Conservation (phyloP, 305 asterid species). For the Fraxinus albicans region DNA sequence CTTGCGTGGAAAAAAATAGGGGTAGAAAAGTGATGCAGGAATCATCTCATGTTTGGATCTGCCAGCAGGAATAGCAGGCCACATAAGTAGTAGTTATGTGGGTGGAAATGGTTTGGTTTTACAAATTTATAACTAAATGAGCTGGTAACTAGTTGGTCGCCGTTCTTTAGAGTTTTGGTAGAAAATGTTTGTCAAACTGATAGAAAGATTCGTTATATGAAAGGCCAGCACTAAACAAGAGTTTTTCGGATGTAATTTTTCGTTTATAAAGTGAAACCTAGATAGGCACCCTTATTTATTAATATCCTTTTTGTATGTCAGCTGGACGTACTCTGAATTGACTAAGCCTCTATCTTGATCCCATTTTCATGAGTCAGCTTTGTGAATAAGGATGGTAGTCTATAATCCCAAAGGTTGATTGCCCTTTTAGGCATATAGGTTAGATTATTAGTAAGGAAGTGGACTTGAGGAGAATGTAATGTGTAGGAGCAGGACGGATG, state of each 20-base stretch:
- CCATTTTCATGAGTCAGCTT: not conserved
- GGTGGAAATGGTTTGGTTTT: slow-evolving; percentile 13
- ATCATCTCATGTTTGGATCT: slow-evolving; percentile 6
- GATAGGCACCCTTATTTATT: slow-evolving; percentile 1
- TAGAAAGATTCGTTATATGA: not conserved
- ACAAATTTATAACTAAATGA: not conserved
- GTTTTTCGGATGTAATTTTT: not conserved
- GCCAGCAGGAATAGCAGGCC: slow-evolving; percentile 8
- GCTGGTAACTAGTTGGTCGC: not conserved
- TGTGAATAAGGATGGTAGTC: not conserved
- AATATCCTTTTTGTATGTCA: not conserved
- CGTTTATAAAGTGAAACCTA: not conserved
- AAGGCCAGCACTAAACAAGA: not conserved
- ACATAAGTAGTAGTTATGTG: not conserved
- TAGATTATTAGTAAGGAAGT: not conserved
- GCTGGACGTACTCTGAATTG: not conserved
- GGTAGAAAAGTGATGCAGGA: not conserved
- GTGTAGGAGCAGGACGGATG: not conserved
- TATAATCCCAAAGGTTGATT: not conserved
- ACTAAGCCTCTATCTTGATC: not conserved
- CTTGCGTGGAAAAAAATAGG: not conserved
- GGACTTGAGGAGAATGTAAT: not conserved
- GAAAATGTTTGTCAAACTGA: not conserved
- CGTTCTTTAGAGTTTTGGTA: not conserved
- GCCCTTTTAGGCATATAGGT: not conserved